These are phyloP conservation scores for Flammula alnicola DNA, from an alignment of 1,284 basidiomycete genomes.

Conservation along the genomic window DNA sequence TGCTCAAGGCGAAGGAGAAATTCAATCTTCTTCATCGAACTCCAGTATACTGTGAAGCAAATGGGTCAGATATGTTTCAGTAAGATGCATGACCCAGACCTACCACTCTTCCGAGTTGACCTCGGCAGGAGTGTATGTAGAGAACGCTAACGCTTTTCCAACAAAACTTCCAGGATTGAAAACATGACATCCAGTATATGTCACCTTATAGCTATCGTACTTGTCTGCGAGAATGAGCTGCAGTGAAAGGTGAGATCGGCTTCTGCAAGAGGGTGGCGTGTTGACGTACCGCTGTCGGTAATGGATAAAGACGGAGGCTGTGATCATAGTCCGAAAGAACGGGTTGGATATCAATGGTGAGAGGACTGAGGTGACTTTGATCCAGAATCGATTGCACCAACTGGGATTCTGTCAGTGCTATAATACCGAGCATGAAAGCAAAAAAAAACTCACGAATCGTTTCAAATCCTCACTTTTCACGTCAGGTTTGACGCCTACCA, in stretches of 20 bases:
- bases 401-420: constrained; percentile 44
- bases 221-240: constrained; percentile 96
- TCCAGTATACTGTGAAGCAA: constrained; percentile 20
- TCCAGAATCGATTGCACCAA: constrained; percentile 93
- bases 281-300: constrained; percentile 89
- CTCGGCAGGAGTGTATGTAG: constrained; percentile 85
- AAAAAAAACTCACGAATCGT: constrained; percentile 71
- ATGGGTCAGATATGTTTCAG: constrained; percentile 1
- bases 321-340: constrained; percentile 93
- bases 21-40: constrained; percentile 23
- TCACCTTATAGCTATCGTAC: constrained; percentile 95
- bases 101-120: constrained; percentile 80
- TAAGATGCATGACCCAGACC: constrained; percentile 16
- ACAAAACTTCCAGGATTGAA: constrained; percentile 96
- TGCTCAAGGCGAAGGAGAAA: too few relatives aligned
- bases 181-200: constrained; percentile 98
- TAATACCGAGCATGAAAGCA: background rate
- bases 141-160: constrained; percentile 80
- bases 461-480: constrained; percentile 80
- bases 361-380: constrained; percentile 88
- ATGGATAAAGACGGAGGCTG: constrained; percentile 89
- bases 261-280: constrained; percentile 74
- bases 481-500: constrained; percentile 84
- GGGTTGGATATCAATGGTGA: constrained; percentile 85
- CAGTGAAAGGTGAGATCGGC: constrained; percentile 42